Evolutionary conservation across 2,329 filamentous ascomycete genomes (phyloP), one percentile per base, ranked within the genome.

Genomic region (Nemania sp.): DNA sequence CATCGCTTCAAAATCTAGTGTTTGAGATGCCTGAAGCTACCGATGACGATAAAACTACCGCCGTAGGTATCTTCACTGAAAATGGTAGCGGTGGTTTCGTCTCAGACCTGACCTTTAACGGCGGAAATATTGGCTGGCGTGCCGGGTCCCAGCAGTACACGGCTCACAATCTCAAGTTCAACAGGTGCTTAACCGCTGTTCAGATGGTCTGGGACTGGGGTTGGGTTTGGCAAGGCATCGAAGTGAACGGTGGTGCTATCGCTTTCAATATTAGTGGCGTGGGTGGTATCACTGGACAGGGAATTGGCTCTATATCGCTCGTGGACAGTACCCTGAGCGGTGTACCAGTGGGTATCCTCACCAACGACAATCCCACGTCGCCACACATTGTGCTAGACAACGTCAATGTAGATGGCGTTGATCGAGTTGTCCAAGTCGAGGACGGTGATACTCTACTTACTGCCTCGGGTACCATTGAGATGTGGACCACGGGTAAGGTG

Each of bases 201-300:
- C 82, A 84, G 26, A 83, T 88, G 70, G 78, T 86, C 10, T 90
- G 87, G 87, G 80, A 87, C 67, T 90, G 88, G 88, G 85, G 85
- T 0, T 90, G 83, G 15, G 22, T 10, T 7, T 69, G 63, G 62
- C 35, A 62, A 24, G 2, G 27, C 2, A 59, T 70, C 1, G 22
- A 24, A 2, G 24, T 70, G 18, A 3, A 47, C 11, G 60, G 55
- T 8, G 66, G 84, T n/a, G 64, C 64, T 15, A 66, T 73, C 1
- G 72, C 43, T 11, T 70, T 74, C 43, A 68, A 71, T 4, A 74
- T 90, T 4, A 83, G 86, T 56, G 85, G 89, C 18, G 77, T 77
- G 3, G 78, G 77, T 27, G 82, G 81, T 1, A 82, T 80, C 18
- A 60, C 18, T 1, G 68, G 67, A 10, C 70, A 73, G 18, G 69